phyloP scores from a whole-genome alignment of 352 stramenopile genomes.

The Phytophthora fragariae region DNA sequence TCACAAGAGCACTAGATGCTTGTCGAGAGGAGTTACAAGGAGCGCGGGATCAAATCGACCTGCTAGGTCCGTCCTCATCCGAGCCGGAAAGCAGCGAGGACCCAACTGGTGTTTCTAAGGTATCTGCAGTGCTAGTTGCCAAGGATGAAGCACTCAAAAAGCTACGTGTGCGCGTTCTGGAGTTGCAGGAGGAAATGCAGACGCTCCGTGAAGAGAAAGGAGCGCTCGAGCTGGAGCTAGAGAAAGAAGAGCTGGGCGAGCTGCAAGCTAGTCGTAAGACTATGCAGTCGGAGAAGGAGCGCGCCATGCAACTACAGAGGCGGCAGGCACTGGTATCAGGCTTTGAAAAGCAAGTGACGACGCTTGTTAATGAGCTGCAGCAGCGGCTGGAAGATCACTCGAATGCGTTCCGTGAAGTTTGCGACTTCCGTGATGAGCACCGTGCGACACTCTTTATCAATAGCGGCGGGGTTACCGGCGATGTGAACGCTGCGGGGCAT shows the following conservation, averaged over 20 bases:
- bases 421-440: conserved; percentile 58
- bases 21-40: conserved; percentile 36
- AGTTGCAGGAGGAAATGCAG: conserved; percentile 43
- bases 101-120: conserved; percentile 20
- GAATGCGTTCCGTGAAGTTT: conserved; percentile 66
- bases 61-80: conserved; percentile 15
- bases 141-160: conserved; percentile 45
- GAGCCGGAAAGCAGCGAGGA: conserved; percentile 34
- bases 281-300: conserved; percentile 52
- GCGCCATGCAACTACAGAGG: conserved; percentile 46
- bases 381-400: conserved; percentile 65
- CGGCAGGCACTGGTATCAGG: conserved; percentile 46
- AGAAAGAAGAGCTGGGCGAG: conserved; percentile 40
- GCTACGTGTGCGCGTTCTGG: conserved; percentile 32
- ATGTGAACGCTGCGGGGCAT: not conserved
- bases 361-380: conserved; percentile 58
- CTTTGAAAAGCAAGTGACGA: conserved; percentile 51
- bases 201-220: conserved; percentile 41
- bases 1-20: conserved; percentile 28
- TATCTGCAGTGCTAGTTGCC: conserved; percentile 11
- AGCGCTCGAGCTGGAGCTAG: conserved; percentile 34
- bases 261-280: conserved; percentile 41
- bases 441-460: conserved; percentile 4
- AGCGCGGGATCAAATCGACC: conserved; percentile 25
- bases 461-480: not conserved